Conservation (phyloP, 768 basidiomycete genomes). For the Hygrophoropsis aurantiaca region DNA sequence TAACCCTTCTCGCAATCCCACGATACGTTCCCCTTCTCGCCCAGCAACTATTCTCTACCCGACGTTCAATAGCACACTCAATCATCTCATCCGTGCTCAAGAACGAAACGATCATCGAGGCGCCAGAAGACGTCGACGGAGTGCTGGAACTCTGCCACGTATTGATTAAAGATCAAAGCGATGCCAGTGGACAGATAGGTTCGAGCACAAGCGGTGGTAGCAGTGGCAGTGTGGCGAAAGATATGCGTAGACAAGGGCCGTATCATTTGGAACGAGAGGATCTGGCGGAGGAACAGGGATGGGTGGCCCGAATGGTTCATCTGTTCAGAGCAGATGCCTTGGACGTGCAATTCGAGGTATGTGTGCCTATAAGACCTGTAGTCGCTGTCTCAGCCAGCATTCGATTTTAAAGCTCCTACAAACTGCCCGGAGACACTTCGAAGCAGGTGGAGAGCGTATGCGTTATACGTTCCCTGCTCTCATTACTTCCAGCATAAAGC, state of each 20-base stretch:
- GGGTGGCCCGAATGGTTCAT: constrained; percentile 98
- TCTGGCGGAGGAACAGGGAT: constrained; percentile 97
- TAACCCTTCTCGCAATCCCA: constrained; percentile 95
- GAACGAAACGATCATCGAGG: constrained; percentile 94
- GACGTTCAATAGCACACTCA: constrained; percentile 91
- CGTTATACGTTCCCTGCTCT: constrained; percentile 96
- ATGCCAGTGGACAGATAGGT: too few species aligned
- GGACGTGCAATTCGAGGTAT: constrained; percentile 86
- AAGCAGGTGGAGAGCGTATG: constrained; percentile 91
- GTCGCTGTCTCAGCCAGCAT: background rate
- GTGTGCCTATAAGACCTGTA: constrained; percentile 15
- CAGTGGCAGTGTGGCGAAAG: constrained; percentile 36
- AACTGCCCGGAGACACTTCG: constrained; percentile 87
- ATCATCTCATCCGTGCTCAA: constrained; percentile 93
- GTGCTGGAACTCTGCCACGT: constrained; percentile 92
- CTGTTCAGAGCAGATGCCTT: constrained; percentile 87
- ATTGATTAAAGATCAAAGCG: constrained; percentile 81
- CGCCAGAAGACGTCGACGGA: constrained; percentile 91
- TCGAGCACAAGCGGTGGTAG: constrained; percentile 14
- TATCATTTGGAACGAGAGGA: constrained; percentile 79
- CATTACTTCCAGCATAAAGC: constrained; percentile 89
- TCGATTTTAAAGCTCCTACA: constrained; percentile 68
- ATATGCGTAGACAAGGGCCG: constrained; percentile 56
- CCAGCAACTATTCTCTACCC: constrained; percentile 85
- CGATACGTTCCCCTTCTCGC: constrained; percentile 82